Base-by-base conservation (phyloP, 306 rosid species). In the Senna tora region DNA sequence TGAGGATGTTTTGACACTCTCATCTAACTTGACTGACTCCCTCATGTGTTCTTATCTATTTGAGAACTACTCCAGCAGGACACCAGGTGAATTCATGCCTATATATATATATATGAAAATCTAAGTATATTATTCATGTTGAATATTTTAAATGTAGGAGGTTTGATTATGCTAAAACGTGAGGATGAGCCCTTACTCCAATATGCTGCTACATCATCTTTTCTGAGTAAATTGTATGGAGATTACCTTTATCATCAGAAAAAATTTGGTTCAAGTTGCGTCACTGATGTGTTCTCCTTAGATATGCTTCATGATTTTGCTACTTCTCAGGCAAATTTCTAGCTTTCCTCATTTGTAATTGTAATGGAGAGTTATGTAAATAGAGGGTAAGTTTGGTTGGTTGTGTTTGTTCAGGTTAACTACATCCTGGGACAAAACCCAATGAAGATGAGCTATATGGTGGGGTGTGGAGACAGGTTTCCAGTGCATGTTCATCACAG, bases 341-440 rank as follows among this genome's bases (percentile, higher is more conserved):
- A 45, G 10, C 65, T 49, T 57, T 54, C 39, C 22, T 51, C 9
- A 55, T 50, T 28, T 47, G 17, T 45, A 17, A 25, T 28, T 47
- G 17, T 45, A 17, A 25, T 69, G 57, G 13, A 39, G 28, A 58
- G 21, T 17, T 15, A 34, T n/a, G 12, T 9, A 43, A 63, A 73
- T 53, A 65, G 51, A 19, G 65, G 36, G 51, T 39, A 39, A 73
- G 54, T 54, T 30, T 59, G 53, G 36, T 71, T 39, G 8, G 47
- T 69, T 34, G 8, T 72, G 17, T 71, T 59, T 36, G 53, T 66
- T 74, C 73, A 93, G 96, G 83, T 88, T 58, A 81, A 81, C 79
- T 88, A 88, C 81, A 88, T 90, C 47, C 79, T 90, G 50, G 98
- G 98, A 65, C 88, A 87, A 19, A 93, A 93, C 78, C 97, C 92